phyloP scores from a whole-genome alignment of 139 green algal genomes.

The Edaphochlamys debaryana region DNA sequence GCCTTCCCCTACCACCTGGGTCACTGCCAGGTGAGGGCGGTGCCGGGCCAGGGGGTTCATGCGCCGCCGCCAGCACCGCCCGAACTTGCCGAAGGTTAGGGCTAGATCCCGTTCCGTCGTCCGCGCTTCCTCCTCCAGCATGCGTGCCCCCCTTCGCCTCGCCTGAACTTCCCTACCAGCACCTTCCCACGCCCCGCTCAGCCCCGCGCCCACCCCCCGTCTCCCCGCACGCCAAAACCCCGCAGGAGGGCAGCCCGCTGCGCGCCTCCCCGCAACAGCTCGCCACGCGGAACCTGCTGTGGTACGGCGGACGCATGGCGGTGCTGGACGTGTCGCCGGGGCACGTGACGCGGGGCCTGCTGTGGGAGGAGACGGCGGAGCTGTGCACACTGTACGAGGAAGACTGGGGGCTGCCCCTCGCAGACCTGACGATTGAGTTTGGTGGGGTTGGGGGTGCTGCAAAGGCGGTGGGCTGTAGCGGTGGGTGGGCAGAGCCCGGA shows the following conservation, averaged over 20 bases:
- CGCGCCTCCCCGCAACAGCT: conserved; percentile 4
- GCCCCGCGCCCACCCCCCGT: too few relatives aligned
- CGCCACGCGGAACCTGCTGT: conserved; percentile 54
- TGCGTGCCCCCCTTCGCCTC: too few relatives aligned
- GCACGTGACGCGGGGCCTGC: conserved; percentile 14
- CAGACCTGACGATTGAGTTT: neutral
- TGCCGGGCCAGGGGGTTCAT: too few relatives aligned
- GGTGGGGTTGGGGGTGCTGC: too few relatives aligned
- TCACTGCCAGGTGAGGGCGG: conserved; percentile 41
- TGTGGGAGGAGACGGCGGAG: conserved; percentile 36
- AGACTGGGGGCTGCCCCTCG: conserved; percentile 8
- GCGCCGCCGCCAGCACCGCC: too few relatives aligned
- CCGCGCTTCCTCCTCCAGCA: too few relatives aligned
- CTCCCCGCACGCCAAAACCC: too few relatives aligned
- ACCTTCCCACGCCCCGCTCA: too few relatives aligned
- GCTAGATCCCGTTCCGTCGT: too few relatives aligned
- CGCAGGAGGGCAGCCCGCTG: conserved; percentile 32
- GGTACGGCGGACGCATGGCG: conserved; percentile 39
- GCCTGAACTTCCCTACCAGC: too few relatives aligned
- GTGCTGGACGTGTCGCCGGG: conserved; percentile 45
- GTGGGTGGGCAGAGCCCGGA: too few relatives aligned
- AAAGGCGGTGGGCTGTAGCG: too few relatives aligned
- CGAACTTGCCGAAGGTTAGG: neutral
- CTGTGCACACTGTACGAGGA: conserved; percentile 29
- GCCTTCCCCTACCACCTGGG: conserved; percentile 50